Evolutionary conservation across 1,284 basidiomycete genomes (phyloP).

Genomic region (Ustilago crameri): DNA sequence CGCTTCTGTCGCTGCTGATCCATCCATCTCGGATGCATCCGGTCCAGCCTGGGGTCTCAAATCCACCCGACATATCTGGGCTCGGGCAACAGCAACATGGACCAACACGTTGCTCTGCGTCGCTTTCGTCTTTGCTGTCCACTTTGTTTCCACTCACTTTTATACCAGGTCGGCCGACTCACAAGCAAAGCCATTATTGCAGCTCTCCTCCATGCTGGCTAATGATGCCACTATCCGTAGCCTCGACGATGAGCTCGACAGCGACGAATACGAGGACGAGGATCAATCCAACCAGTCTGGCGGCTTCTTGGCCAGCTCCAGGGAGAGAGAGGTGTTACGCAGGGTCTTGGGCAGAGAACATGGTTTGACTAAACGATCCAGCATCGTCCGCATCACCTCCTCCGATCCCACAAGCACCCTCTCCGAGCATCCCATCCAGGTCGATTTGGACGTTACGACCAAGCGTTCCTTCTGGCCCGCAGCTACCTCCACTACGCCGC

Average conservation of each 20-base stretch:
- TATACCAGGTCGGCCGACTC: neutral
- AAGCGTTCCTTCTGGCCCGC: slow-evolving; percentile 36
- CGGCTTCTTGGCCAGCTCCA: slow-evolving; percentile 33
- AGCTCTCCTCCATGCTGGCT: slow-evolving; percentile 22
- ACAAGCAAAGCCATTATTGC: slow-evolving; percentile 26
- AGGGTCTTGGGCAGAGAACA: slow-evolving; percentile 20
- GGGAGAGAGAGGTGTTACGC: slow-evolving; percentile 29
- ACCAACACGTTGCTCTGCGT: slow-evolving; percentile 11
- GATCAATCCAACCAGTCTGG: slow-evolving; percentile 14
- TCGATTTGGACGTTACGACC: slow-evolving; percentile 46
- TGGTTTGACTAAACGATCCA: slow-evolving; percentile 17
- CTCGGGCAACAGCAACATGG: slow-evolving; percentile 19
- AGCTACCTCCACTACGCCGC: slow-evolving; percentile 8
- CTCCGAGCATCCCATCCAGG: slow-evolving; percentile 50
- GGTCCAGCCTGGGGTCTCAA: neutral
- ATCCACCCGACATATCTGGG: slow-evolving; percentile 16
- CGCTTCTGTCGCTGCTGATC: too few relatives aligned
- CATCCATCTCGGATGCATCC: neutral
- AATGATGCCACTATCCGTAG: slow-evolving; percentile 12
- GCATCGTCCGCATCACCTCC: slow-evolving; percentile 53
- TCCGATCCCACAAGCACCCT: slow-evolving; percentile 60
- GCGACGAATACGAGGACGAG: slow-evolving; percentile 50
- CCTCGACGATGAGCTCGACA: slow-evolving; percentile 31
- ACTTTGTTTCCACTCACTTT: slow-evolving; percentile 10
- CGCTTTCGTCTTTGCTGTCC: neutral